phyloP scores from a whole-genome alignment of 1,139 yeast species.

The Sugiyamaella japonica region DNA sequence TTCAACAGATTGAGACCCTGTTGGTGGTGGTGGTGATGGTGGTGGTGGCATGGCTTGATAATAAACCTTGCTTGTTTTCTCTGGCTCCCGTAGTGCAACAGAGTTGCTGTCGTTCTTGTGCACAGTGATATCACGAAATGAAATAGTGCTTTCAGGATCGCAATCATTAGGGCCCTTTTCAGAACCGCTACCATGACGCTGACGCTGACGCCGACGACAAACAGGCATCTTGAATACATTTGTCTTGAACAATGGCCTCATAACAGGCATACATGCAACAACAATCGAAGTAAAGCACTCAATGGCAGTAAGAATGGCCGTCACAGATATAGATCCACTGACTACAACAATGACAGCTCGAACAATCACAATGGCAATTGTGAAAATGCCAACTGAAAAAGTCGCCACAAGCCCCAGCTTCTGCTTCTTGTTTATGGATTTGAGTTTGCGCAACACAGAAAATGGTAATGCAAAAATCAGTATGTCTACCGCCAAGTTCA shows the following conservation, averaged over 20 bases:
- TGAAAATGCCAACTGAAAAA: conserved; percentile 36
- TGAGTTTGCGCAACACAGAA: conserved; percentile 32
- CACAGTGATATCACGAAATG: neutral
- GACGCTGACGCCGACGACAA: conserved; percentile 1
- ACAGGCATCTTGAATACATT: neutral
- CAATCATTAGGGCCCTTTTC: conserved; percentile 3
- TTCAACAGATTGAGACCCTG: neutral
- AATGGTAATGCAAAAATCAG: conserved; percentile 36
- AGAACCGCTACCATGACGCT: neutral
- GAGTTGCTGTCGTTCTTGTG: conserved; percentile 4
- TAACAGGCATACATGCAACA: conserved; percentile 37
- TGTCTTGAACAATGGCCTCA: conserved; percentile 31
- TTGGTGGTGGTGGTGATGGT: neutral
- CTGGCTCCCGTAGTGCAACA: conserved; percentile 3
- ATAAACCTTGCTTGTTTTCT: neutral
- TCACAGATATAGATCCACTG: conserved; percentile 29
- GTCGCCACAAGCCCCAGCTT: conserved; percentile 34
- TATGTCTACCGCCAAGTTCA: conserved; percentile 34
- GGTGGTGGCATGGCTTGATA: neutral
- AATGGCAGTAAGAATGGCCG: conserved; percentile 36
- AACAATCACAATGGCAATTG: conserved; percentile 33
- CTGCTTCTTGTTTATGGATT: conserved; percentile 28
- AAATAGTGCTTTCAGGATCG: conserved; percentile 15
- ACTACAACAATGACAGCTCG: conserved; percentile 32
- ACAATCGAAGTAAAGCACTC: conserved; percentile 37